A percentile compares a stretch with the other conserved stretches of the same genome.
Conservation (phyloP, 441 rosid genomes). For the Populus trichocarpa region DNA sequence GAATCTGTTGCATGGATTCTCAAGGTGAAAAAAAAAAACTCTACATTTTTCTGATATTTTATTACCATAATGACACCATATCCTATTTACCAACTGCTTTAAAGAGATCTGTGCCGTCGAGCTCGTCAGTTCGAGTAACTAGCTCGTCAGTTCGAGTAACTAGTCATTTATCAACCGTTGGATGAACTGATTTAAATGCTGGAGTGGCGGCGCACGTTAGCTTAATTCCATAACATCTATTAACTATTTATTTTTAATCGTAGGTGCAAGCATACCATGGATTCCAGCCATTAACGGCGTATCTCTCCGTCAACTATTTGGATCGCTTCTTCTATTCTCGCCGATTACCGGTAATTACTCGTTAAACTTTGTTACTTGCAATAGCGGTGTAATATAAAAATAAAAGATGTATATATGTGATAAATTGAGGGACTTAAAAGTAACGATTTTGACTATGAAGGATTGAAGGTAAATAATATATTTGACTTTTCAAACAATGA, state of each 20-base stretch:
- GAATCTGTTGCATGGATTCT: slow-evolving; percentile 92
- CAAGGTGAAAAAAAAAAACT: slow-evolving; percentile 42
- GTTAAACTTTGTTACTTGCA: neutral
- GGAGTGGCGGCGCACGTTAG: slow-evolving; percentile 5
- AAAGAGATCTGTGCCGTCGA: slow-evolving; percentile 26
- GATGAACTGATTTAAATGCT: slow-evolving; percentile 1
- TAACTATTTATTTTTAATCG: neutral
- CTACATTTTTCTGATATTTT: neutral
- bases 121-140: neutral
- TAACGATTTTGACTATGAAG: slow-evolving; percentile 12
- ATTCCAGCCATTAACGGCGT: slow-evolving; percentile 88
- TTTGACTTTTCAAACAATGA: slow-evolving; percentile 40
- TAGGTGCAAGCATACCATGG: slow-evolving; percentile 70
- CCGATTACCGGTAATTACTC: slow-evolving; percentile 58
- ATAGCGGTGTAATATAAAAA: neutral
- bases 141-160: neutral
- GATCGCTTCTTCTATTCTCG: slow-evolving; percentile 81
- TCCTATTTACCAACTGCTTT: neutral
- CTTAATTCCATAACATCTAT: neutral
- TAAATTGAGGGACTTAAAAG: neutral
- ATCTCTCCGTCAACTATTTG: slow-evolving; percentile 89
- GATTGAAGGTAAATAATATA: slow-evolving; percentile 4
- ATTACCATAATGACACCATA: slow-evolving; percentile 14
- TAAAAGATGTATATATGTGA: neutral
- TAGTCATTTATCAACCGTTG: neutral